Percentiles rank a stretch among this genome's conserved stretches.
Conservation (phyloP, 75 land plant genomes). For the Picea glauca region DNA sequence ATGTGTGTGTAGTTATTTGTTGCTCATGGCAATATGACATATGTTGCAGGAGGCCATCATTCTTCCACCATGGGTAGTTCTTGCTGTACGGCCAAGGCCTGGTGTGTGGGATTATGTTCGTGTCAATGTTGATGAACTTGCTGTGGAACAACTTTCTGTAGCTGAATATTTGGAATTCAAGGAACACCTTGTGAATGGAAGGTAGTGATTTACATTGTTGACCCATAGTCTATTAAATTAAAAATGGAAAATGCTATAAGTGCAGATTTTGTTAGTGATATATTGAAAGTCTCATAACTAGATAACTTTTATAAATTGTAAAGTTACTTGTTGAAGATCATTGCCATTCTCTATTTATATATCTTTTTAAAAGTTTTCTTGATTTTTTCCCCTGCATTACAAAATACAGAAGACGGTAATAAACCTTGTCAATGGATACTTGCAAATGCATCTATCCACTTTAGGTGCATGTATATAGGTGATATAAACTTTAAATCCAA, state of each 20-base stretch:
- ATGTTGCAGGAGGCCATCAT: constrained; percentile 59
- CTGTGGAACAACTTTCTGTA: constrained; percentile 41
- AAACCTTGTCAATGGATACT: background rate
- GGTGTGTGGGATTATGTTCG: constrained; percentile 69
- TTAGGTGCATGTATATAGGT: background rate
- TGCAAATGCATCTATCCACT: background rate
- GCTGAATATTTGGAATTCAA: constrained; percentile 60
- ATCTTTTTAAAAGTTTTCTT: background rate
- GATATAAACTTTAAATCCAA: background rate
- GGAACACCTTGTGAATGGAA: constrained; percentile 39
- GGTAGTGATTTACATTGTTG: constrained; percentile 2
- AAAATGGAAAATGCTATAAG: background rate
- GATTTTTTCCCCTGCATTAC: background rate
- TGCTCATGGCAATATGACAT: background rate
- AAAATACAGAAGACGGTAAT: background rate
- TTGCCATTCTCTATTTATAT: background rate
- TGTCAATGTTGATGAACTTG: constrained; percentile 64
- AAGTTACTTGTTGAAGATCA: background rate
- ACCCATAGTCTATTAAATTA: background rate
- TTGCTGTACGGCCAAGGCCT: constrained; percentile 62
- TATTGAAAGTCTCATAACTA: background rate
- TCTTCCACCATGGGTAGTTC: constrained; percentile 52
- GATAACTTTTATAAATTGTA: background rate
- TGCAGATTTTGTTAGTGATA: background rate
- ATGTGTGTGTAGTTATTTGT: background rate